phyloP scores from a whole-genome alignment of 2,329 filamentous ascomycete genomes.

The Raffaelea ambrosiae region DNA sequence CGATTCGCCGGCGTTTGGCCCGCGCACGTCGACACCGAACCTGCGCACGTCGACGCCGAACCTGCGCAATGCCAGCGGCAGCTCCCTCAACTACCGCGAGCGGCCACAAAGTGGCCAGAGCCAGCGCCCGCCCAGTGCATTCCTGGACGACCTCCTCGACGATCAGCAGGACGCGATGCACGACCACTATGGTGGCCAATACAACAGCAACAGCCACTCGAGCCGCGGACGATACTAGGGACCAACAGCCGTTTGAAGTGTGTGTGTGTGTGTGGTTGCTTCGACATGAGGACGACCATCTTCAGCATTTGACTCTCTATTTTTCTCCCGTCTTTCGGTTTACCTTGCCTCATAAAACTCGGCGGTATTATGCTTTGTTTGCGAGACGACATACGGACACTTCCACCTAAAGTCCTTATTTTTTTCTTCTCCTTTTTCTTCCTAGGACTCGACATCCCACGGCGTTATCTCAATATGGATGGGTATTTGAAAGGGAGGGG shows the following conservation, averaged over 20 bases:
- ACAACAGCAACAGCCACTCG: slow-evolving; percentile 18
- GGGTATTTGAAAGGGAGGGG: too few relatives aligned
- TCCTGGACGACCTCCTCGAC: slow-evolving; percentile 82
- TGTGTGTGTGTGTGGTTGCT: background rate
- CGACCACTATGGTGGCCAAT: slow-evolving; percentile 21
- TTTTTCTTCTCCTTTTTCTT: too few relatives aligned
- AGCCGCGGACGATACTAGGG: slow-evolving; percentile 12
- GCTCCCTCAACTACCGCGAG: slow-evolving; percentile 54
- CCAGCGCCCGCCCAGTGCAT: slow-evolving; percentile 70
- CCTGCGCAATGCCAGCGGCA: slow-evolving; percentile 47
- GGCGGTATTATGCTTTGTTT: too few relatives aligned
- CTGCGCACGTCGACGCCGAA: slow-evolving; percentile 36
- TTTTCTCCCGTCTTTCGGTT: too few relatives aligned
- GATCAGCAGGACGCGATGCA: slow-evolving; percentile 53
- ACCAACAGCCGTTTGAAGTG: background rate
- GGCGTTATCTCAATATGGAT: too few relatives aligned
- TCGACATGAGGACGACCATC: too few relatives aligned
- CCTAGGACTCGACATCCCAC: too few relatives aligned
- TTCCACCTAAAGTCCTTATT: too few relatives aligned
- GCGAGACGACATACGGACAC: too few relatives aligned
- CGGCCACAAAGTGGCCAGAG: slow-evolving; percentile 48
- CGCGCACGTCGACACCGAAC: slow-evolving; percentile 20
- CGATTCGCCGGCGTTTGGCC: slow-evolving; percentile 51
- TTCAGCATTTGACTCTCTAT: background rate
- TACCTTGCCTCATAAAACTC: too few relatives aligned